Conservation (phyloP, 768 basidiomycete genomes). For the Mycena galericulata region DNA sequence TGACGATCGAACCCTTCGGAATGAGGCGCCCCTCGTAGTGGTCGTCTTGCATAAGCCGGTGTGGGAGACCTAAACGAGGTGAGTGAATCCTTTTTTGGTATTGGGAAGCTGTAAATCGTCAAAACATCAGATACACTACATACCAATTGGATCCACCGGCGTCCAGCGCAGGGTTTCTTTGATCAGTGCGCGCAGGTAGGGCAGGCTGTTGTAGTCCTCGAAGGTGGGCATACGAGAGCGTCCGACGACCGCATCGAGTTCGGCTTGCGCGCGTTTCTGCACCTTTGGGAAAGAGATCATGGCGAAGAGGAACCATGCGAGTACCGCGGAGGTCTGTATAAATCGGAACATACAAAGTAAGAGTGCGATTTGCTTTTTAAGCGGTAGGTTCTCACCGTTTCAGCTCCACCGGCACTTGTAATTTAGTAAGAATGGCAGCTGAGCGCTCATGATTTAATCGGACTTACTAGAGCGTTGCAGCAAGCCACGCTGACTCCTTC, state of each 20-base stretch:
- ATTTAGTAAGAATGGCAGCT: not conserved
- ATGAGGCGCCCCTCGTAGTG: slow-evolving; percentile 46
- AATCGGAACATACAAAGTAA: too few relatives aligned
- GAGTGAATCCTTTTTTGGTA: too few relatives aligned
- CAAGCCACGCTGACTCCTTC: slow-evolving; percentile 32
- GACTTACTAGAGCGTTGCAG: slow-evolving; percentile 30
- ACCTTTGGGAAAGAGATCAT: not conserved
- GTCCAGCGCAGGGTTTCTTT: slow-evolving; percentile 12
- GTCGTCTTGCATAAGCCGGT: slow-evolving; percentile 44
- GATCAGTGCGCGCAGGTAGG: slow-evolving; percentile 5
- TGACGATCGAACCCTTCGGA: slow-evolving; percentile 42
- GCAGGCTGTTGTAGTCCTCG: not conserved
- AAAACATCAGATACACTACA: not conserved
- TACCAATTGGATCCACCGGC: slow-evolving; percentile 9
- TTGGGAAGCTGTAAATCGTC: too few relatives aligned
- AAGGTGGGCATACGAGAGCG: slow-evolving; percentile 1
- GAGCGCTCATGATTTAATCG: too few relatives aligned
- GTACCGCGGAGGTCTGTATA: not conserved
- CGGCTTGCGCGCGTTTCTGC: not conserved
- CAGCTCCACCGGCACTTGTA: slow-evolving; percentile 30
- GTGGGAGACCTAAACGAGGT: slow-evolving; percentile 37
- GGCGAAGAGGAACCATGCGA: slow-evolving; percentile 9
- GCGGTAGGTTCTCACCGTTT: slow-evolving; percentile 35
- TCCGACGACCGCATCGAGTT: slow-evolving; percentile 10
- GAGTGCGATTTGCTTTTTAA: too few relatives aligned